Conservation (phyloP, 2,329 filamentous ascomycete species). For the Cylindrodendrum hubeiense region DNA sequence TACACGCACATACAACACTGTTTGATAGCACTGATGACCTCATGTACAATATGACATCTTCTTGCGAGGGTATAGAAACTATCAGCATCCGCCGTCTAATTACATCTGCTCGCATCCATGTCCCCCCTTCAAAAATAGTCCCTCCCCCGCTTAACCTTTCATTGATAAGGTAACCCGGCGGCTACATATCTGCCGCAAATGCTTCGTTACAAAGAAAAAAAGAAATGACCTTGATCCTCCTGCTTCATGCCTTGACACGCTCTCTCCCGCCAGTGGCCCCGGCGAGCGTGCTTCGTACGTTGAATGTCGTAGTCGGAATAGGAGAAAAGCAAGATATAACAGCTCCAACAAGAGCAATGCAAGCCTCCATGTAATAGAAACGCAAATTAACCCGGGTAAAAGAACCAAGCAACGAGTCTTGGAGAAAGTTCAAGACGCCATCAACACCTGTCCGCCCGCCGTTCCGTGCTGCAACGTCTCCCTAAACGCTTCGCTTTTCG, state of each 20-base stretch:
- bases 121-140: slow-evolving; percentile 27
- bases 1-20: neutral
- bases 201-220: slow-evolving; percentile 49
- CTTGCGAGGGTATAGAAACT: slow-evolving; percentile 46
- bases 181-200: slow-evolving; percentile 47
- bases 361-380: slow-evolving; percentile 35
- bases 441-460: slow-evolving; percentile 45
- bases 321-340: slow-evolving; percentile 30
- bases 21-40: slow-evolving; percentile 7
- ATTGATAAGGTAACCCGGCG: slow-evolving; percentile 35
- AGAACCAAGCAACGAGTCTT: slow-evolving; percentile 45
- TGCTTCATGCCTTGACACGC: slow-evolving; percentile 22
- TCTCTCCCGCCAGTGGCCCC: slow-evolving; percentile 16
- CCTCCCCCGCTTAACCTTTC: slow-evolving; percentile 14
- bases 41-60: slow-evolving; percentile 41
- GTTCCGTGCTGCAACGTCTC: slow-evolving; percentile 29
- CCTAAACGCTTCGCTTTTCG: slow-evolving; percentile 43
- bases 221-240: slow-evolving; percentile 35
- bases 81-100: slow-evolving; percentile 48
- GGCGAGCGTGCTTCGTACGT: slow-evolving; percentile 24
- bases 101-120: slow-evolving; percentile 45
- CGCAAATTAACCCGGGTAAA: slow-evolving; percentile 28
- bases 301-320: slow-evolving; percentile 37
- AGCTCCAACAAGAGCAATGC: slow-evolving; percentile 36
- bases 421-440: slow-evolving; percentile 45